Percentiles rank a stretch among this genome's conserved stretches.
Evolutionary conservation across 495 filamentous ascomycete species (phyloP).

Genomic region (Ascodesmis nigricans): DNA sequence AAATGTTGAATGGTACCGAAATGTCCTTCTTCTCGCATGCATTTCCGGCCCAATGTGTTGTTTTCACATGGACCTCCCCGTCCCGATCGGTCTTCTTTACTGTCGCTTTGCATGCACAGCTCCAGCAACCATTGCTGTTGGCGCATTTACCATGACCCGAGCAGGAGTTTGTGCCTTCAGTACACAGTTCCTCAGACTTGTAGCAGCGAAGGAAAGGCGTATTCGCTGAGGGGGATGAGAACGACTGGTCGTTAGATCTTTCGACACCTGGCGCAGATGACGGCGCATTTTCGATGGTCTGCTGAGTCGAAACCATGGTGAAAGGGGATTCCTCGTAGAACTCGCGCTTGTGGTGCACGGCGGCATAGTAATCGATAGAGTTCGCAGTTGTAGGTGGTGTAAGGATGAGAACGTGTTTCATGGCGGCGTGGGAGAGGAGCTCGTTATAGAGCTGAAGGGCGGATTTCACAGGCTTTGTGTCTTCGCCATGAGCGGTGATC

Average conservation of each 20-base stretch:
- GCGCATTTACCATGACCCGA: slow-evolving; percentile 51
- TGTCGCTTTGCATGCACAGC: slow-evolving; percentile 44
- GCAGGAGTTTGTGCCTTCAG: slow-evolving; percentile 42
- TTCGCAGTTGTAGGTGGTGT: no score
- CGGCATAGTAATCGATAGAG: no score
- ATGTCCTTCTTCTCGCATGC: slow-evolving; percentile 87
- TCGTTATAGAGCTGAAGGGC: slow-evolving; percentile 11
- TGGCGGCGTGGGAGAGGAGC: slow-evolving; percentile 7
- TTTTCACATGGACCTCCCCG: slow-evolving; percentile 24
- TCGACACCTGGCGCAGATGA: slow-evolving; percentile 2
- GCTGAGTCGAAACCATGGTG: slow-evolving; percentile 1
- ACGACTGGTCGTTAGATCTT: slow-evolving; percentile 1
- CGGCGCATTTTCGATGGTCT: slow-evolving; percentile 6
- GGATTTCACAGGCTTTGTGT: slow-evolving; percentile 8
- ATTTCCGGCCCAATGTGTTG: slow-evolving; percentile 50
- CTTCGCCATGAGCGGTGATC: slow-evolving; percentile 11
- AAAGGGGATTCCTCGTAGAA: slow-evolving; percentile 11
- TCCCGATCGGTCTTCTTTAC: slow-evolving; percentile 26
- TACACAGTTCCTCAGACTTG: slow-evolving; percentile 35
- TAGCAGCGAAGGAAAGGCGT: slow-evolving; percentile 37
- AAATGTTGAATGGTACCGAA: slow-evolving; percentile 65
- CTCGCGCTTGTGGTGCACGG: slow-evolving; percentile 11
- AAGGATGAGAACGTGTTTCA: slow-evolving; percentile 15
- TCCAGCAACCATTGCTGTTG: slow-evolving; percentile 38
- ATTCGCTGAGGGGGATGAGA: slow-evolving; percentile 4